Evolutionary conservation across 2,329 filamentous ascomycete genomes (phyloP).

Genomic region (Sarocladium strictum): DNA sequence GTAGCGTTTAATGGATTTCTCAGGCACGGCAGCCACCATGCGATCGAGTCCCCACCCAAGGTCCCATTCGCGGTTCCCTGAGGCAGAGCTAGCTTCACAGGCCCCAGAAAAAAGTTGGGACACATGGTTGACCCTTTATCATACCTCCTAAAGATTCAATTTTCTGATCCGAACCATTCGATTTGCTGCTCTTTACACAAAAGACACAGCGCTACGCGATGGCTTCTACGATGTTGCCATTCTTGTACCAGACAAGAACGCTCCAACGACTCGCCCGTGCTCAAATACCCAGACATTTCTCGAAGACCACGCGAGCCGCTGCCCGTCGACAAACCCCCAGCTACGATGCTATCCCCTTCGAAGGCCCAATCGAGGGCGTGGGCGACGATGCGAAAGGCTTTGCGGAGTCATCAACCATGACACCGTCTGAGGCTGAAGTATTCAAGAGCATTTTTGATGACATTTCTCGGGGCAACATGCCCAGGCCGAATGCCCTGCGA

Average conservation of each 20-base stretch:
- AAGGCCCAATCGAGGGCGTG: conserved; percentile 15
- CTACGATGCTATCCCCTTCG: conserved; percentile 46
- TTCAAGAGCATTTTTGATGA: conserved; percentile 52
- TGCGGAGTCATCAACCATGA: conserved; percentile 43
- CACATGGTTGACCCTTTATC: no score
- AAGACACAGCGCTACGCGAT: conserved; percentile 23
- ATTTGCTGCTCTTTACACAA: no score
- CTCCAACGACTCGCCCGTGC: conserved; percentile 21
- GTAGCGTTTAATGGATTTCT: conserved; percentile 5
- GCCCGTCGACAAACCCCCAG: conserved; percentile 4
- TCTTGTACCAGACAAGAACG: conserved; percentile 68
- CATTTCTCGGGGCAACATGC: conserved; percentile 30
- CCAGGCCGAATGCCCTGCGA: conserved; percentile 14
- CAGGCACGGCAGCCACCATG: neutral
- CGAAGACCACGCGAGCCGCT: neutral
- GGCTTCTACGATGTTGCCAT: conserved; percentile 51
- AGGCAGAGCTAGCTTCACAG: neutral
- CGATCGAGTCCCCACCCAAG: neutral
- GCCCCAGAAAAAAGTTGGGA: neutral
- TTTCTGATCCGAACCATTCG: no score
- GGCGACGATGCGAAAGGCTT: conserved; percentile 13
- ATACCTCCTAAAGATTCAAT: no score
- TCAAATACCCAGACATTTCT: neutral
- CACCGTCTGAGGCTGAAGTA: conserved; percentile 49
- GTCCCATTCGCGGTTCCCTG: conserved; percentile 3